These are phyloP conservation scores for Gymnopilus junonius DNA, from an alignment of 768 basidiomycete species.

Conservation along the genomic window DNA sequence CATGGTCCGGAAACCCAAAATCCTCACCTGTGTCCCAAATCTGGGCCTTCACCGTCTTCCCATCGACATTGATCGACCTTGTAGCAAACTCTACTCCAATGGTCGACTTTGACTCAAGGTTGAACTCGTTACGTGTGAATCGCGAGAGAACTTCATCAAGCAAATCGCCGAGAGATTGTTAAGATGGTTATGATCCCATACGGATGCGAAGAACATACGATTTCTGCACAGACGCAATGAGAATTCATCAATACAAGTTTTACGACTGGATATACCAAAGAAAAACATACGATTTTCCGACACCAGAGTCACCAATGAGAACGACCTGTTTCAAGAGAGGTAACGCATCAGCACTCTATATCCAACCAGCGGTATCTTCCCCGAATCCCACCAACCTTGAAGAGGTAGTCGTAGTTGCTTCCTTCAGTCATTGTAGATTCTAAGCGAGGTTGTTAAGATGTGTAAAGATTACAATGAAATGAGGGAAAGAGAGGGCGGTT, in stretches of 20 bases:
- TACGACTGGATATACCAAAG: slow-evolving; percentile 8
- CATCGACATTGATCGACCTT: slow-evolving; percentile 92
- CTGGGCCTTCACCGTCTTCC: slow-evolving; percentile 97
- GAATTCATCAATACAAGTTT: slow-evolving; percentile 11
- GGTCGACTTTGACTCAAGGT: slow-evolving; percentile 97
- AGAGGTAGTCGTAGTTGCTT: slow-evolving; percentile 97
- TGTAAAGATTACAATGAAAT: slow-evolving; percentile 2
- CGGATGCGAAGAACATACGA: slow-evolving; percentile 42
- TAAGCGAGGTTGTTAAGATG: slow-evolving; percentile 12
- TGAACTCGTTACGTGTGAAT: slow-evolving; percentile 99
- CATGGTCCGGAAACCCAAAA: slow-evolving; percentile 8
- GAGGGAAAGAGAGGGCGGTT: slow-evolving; percentile 12
- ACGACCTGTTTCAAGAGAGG: slow-evolving; percentile 69
- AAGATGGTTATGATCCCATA: background rate
- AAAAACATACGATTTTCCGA: slow-evolving; percentile 94
- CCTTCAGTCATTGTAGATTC: slow-evolving; percentile 76
- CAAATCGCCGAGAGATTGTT: slow-evolving; percentile 3
- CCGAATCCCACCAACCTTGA: slow-evolving; percentile 71
- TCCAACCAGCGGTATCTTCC: background rate
- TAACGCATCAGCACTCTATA: slow-evolving; percentile 13
- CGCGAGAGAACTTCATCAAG: slow-evolving; percentile 87
- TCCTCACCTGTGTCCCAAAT: slow-evolving; percentile 97
- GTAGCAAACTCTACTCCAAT: slow-evolving; percentile 99
- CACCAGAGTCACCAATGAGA: slow-evolving; percentile 98
- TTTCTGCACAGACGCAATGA: slow-evolving; percentile 48